These are phyloP conservation scores for Stachybotrys chlorohalonatus DNA, from an alignment of 2,329 filamentous ascomycete species.

Conservation along the genomic window DNA sequence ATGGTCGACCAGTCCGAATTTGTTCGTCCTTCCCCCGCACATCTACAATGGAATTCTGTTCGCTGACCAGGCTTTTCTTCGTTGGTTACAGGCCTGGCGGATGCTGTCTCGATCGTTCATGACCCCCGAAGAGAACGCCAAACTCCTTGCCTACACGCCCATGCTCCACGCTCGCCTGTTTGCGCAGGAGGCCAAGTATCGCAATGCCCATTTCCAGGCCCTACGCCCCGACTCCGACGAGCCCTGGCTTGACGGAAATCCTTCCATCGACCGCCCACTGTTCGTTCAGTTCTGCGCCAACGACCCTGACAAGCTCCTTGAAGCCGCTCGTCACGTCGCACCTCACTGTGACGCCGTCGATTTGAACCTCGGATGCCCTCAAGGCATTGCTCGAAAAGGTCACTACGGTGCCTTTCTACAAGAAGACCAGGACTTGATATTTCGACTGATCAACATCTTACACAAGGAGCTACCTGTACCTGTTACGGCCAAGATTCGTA, in stretches of 20 bases:
- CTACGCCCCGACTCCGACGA: slow-evolving; percentile 26
- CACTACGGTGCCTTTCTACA: slow-evolving; percentile 93
- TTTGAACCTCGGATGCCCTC: slow-evolving; percentile 89
- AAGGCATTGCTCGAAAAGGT: slow-evolving; percentile 85
- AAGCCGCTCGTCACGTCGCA: slow-evolving; percentile 67
- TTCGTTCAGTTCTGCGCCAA: slow-evolving; percentile 97
- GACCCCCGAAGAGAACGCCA: slow-evolving; percentile 50
- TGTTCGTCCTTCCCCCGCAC: slow-evolving; percentile 42
- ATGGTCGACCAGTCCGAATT: slow-evolving; percentile 99
- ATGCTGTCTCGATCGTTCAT: slow-evolving; percentile 93
- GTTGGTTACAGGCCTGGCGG: slow-evolving; percentile 69
- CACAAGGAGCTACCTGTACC: slow-evolving; percentile 72
- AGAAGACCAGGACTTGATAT: slow-evolving; percentile 80
- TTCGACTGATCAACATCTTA: slow-evolving; percentile 72
- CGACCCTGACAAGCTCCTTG: slow-evolving; percentile 69
- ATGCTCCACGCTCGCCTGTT: slow-evolving; percentile 96
- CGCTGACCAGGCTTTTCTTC: no score
- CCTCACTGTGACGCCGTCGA: slow-evolving; percentile 94
- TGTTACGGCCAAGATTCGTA: slow-evolving; percentile 89
- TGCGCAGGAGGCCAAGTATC: slow-evolving; percentile 65
- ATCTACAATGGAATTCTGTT: not conserved
- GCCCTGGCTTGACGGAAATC: slow-evolving; percentile 77
- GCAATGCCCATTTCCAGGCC: slow-evolving; percentile 73
- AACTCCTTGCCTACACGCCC: slow-evolving; percentile 80
- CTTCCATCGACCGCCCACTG: slow-evolving; percentile 72